phyloP scores from a whole-genome alignment of 306 rosid species.

The Sicyos edulis region DNA sequence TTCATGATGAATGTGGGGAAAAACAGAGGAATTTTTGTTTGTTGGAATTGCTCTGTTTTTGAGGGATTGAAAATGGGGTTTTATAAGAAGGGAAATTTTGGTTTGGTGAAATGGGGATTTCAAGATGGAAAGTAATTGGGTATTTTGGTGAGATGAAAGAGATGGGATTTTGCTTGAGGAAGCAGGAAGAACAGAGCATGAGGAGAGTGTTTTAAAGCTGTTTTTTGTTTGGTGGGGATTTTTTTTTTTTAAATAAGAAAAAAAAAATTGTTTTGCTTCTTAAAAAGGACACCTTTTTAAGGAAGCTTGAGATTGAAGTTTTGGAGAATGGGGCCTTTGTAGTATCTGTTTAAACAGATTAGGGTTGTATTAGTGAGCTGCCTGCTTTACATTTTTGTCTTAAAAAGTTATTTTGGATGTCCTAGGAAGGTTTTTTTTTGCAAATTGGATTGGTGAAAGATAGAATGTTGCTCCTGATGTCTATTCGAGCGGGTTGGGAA shows the following conservation, averaged over 20 bases:
- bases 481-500: too few species aligned
- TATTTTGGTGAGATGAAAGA: conserved; percentile 21
- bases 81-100: not conserved
- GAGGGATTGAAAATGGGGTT: not conserved
- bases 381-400: too few species aligned
- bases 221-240: conserved; percentile 2
- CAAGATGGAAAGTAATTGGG: not conserved
- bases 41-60: not conserved
- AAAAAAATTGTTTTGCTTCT: conserved; percentile 5
- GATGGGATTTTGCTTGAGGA: conserved; percentile 21
- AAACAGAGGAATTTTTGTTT: not conserved
- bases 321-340: not conserved
- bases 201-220: not conserved
- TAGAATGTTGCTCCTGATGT: too few species aligned
- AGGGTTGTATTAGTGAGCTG: too few species aligned
- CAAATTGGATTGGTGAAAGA: too few species aligned
- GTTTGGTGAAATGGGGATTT: conserved; percentile 21
- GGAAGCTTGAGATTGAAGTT: conserved; percentile 11
- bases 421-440: too few species aligned
- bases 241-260: too few species aligned
- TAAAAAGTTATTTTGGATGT: too few species aligned
- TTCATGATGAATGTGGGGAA: not conserved
- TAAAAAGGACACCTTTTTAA: conserved; percentile 13
- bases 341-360: too few species aligned
- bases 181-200: conserved; percentile 21